Conservation (phyloP, 1,284 basidiomycete genomes). For the Pterulicium gracile region DNA sequence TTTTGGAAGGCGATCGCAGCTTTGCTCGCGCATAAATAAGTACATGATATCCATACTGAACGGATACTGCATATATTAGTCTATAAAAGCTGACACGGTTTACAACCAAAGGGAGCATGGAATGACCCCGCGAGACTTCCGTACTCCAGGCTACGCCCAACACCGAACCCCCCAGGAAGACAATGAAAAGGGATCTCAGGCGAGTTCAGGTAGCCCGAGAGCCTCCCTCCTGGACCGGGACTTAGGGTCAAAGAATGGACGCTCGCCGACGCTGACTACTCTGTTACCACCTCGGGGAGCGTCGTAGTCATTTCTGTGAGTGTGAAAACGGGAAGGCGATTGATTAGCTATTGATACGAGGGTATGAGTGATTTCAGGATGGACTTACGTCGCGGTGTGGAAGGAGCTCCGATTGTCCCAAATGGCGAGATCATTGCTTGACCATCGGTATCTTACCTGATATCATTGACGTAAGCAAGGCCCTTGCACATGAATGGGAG, state of each 20-base stretch:
- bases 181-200: too few relatives aligned
- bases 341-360: not conserved
- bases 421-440: conserved; percentile 37
- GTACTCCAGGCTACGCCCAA: too few relatives aligned
- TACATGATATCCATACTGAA: too few relatives aligned
- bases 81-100: too few relatives aligned
- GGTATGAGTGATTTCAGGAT: too few relatives aligned
- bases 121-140: too few relatives aligned
- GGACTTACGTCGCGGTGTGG: conserved; percentile 40
- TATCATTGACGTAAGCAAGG: not conserved
- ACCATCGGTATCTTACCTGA: conserved; percentile 37
- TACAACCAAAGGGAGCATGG: too few relatives aligned
- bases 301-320: conserved; percentile 37
- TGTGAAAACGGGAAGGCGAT: too few relatives aligned
- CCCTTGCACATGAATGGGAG: conserved; percentile 23
- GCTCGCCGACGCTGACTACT: conserved; percentile 53
- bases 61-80: too few relatives aligned
- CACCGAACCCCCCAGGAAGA: too few relatives aligned
- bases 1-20: too few relatives aligned
- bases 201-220: conserved; percentile 16
- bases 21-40: too few relatives aligned
- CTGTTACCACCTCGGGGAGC: conserved; percentile 42
- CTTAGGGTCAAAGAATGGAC: conserved; percentile 45
- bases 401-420: conserved; percentile 44
- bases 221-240: conserved; percentile 35